A percentile compares a stretch with the other conserved stretches of the same genome.
Evolutionary conservation across 2,329 filamentous ascomycete species (phyloP).

Genomic region (Pleurostoma richardsiae): DNA sequence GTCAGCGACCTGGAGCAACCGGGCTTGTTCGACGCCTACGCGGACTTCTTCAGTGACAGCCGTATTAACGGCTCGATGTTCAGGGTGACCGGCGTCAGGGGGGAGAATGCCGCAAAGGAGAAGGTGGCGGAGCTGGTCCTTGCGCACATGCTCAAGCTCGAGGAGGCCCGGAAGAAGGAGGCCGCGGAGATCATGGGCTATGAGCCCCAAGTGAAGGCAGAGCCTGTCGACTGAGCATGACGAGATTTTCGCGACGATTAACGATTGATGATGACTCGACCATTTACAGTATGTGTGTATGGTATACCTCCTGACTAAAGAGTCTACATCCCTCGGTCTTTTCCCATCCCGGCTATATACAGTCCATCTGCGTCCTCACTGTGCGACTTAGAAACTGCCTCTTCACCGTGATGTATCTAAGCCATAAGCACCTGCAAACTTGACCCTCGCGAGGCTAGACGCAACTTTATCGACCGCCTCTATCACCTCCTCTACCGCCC

Average conservation of each 20-base stretch:
- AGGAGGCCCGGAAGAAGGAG: slow-evolving; percentile 13
- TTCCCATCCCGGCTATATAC: no score
- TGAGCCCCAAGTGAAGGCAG: not conserved
- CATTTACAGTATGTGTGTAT: no score
- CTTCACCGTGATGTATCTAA: not conserved
- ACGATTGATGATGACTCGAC: not conserved
- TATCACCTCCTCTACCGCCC: slow-evolving; percentile 11
- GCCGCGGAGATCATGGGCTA: slow-evolving; percentile 6
- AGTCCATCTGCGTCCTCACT: no score
- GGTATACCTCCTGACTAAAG: no score
- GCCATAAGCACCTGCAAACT: not conserved
- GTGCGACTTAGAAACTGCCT: no score
- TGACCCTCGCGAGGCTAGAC: not conserved
- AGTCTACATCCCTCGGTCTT: no score
- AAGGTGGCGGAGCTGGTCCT: slow-evolving; percentile 34
- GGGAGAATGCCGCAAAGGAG: slow-evolving; percentile 28
- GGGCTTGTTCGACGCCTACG: slow-evolving; percentile 28
- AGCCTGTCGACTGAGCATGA: no score
- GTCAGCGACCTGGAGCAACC: slow-evolving; percentile 8
- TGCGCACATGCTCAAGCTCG: slow-evolving; percentile 21
- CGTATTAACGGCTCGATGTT: slow-evolving; percentile 25
- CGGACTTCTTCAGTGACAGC: slow-evolving; percentile 24
- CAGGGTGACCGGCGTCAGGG: slow-evolving; percentile 23
- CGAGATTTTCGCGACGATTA: not conserved
- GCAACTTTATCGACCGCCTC: slow-evolving; percentile 16